A percentile compares a stretch with the other conserved stretches of the same genome.
phyloP scores from a whole-genome alignment of 495 filamentous ascomycete species.

The Penicillium flavigenum region DNA sequence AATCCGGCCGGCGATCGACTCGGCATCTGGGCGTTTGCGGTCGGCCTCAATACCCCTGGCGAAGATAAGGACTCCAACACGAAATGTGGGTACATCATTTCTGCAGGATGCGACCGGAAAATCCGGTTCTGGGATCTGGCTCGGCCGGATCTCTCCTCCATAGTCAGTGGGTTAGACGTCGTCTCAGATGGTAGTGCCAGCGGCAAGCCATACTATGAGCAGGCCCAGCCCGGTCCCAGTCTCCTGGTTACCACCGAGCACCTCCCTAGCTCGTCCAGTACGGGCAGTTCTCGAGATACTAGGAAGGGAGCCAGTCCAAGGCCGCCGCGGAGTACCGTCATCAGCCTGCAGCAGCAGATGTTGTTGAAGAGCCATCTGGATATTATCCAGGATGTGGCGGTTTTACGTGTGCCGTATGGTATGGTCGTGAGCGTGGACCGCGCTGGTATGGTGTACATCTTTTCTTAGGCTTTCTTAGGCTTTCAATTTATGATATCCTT shows the following conservation, averaged over 20 bases:
- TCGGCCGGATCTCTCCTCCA: constrained; percentile 66
- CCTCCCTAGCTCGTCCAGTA: constrained; percentile 45
- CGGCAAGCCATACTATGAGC: constrained; percentile 67
- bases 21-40: constrained; percentile 52
- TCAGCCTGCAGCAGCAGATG: constrained; percentile 83
- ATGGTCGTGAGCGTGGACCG: constrained; percentile 92
- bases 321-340: constrained; percentile 77
- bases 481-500: background rate
- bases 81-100: constrained; percentile 68
- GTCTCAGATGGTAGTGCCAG: constrained; percentile 54
- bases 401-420: constrained; percentile 85
- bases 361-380: constrained; percentile 85
- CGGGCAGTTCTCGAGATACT: constrained; percentile 30
- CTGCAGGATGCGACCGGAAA: constrained; percentile 85
- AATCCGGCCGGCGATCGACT: constrained; percentile 52
- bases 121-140: constrained; percentile 89
- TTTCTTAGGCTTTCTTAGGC: constrained; percentile 51
- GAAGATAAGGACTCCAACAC: constrained; percentile 43
- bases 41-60: constrained; percentile 51
- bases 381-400: constrained; percentile 79
- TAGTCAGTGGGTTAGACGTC: constrained; percentile 74
- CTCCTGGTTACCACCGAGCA: constrained; percentile 74
- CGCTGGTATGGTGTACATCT: constrained; percentile 89
- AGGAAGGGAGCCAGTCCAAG: constrained; percentile 45
- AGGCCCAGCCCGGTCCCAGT: constrained; percentile 63